Base-by-base conservation (phyloP, 768 basidiomycete genomes). In the Auricularia heimuer region DNA sequence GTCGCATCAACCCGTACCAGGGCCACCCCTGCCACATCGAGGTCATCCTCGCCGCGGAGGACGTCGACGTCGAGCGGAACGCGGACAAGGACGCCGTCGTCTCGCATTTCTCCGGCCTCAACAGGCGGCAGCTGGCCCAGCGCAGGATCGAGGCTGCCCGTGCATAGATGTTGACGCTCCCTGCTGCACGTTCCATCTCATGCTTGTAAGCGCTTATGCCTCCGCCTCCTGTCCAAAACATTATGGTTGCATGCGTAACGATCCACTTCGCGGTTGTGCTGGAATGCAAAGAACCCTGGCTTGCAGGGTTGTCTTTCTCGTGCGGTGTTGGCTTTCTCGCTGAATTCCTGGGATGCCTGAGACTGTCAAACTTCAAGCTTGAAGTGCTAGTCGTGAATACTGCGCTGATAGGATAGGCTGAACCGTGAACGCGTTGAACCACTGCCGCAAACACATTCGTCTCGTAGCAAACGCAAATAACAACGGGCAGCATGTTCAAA, bases 1-100 rank as follows among this genome's bases (percentile, higher is more conserved):
- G 93, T 85, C 89, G 93, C 65, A 95, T 94, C 79, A 99, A 99
- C 81, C 96, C 97, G 42, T 98, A 98, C 86, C 93, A 97, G 78
- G 96, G 96, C 54, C 92, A 94, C 79, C 97, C 97, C 51, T 90
- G 88, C 77, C 97, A 98, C 74, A 89, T 98, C 69, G 96, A 98
- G 76, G 86, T 94, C 75, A 93, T 98, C 75, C 87, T 98, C 68
- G 80, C 86, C 61, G 88, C 88, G 64, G 78, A 85, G 45, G 87
- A 88, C 47, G 84, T 82, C 68, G 88, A 92, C 76, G 94, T 98
- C 62, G 92, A 96, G 81, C 92, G 94, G 76, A 87, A 87, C 75
- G 94, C 91, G 71, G 93, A 94, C 79, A 88, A 90, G 76, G 76
- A 76, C 69, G 84, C 81, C 60, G 76, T 73, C 35, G 78, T 83